Base-by-base conservation (phyloP, 768 basidiomycete species). In the Coprinellus aureogranulatus region DNA sequence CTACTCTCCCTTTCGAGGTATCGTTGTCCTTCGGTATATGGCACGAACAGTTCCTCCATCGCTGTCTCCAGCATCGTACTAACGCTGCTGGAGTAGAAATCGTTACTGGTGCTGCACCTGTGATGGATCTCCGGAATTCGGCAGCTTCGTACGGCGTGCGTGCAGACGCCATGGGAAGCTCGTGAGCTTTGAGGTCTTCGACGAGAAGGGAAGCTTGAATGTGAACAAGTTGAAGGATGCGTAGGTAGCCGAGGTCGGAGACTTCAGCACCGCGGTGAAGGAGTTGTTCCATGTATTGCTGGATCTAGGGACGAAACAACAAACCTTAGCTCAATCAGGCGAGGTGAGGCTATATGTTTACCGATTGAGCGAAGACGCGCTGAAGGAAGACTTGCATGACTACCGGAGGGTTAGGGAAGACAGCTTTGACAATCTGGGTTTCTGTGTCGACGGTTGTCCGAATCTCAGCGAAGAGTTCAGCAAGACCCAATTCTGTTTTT, bases 321-420 rank as follows among this genome's bases (percentile, higher is more conserved):
- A 44, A 25, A 56, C 54, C 18, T 42, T 23, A 26, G 20, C 28
- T 3, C 23, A n/a, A n/a, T 22, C 28, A 10, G 37, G 37, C 42
- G 9, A 25, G 12, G 41, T 54, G 56, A 39, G 49, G 26, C n/a
- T n/a, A n/a, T n/a, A 27, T 12, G 60, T 90, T 63, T 71, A 95
- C 94, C 47, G 94, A 92, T 78, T 98, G 97, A 2, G 95, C 96
- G 73, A 99, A 99, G 1, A 99, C 93, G 31, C 97, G 82, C 66
- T 98, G 97, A 41, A 99, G 70, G 72, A 99, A 98, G 16, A 98
- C 95, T 70, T 97, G 94, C 93, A 98, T 95, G 3, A 99, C 97
- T 16, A 92, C 84, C 18, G 90, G 85, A 9, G 97, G 96, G 64
- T 96, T 94, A 0, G 97, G 97, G 70, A 99, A 99, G 12, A 99